Percentiles rank a stretch among this genome's conserved stretches.
These are phyloP conservation scores for Boletus subparvulus DNA, from an alignment of 768 basidiomycete species.

Conservation along the genomic window DNA sequence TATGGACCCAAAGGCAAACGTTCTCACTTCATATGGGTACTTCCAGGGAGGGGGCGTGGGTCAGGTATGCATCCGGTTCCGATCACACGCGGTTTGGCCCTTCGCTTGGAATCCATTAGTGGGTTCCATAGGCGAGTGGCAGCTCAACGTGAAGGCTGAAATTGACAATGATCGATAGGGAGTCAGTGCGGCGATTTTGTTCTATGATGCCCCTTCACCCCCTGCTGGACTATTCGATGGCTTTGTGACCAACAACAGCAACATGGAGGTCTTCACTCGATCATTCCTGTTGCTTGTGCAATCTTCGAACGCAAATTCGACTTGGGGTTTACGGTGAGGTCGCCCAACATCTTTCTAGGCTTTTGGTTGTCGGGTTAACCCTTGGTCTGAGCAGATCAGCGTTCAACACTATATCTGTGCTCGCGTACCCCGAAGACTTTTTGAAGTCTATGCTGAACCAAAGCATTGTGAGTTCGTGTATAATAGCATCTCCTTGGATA, in stretches of 20 bases:
- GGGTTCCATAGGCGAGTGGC: too few species aligned
- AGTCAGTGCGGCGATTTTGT: slow-evolving; percentile 39
- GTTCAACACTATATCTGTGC: slow-evolving; percentile 28
- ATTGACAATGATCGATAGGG: slow-evolving; percentile 9
- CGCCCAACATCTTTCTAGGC: background rate
- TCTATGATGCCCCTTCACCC: slow-evolving; percentile 51
- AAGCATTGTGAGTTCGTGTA: slow-evolving; percentile 13
- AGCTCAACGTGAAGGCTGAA: background rate
- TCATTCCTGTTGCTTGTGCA: slow-evolving; percentile 27
- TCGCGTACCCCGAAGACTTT: slow-evolving; percentile 18
- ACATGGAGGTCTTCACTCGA: slow-evolving; percentile 17
- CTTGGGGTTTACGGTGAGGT: slow-evolving; percentile 25
- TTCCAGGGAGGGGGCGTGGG: slow-evolving; percentile 30
- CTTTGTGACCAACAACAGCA: slow-evolving; percentile 26
- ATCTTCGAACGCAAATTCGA: slow-evolving; percentile 17
- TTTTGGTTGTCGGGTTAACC: background rate
- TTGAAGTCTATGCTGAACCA: slow-evolving; percentile 19
- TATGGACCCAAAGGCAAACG: slow-evolving; percentile 26
- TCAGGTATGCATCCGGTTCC: slow-evolving; percentile 29
- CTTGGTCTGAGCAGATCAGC: slow-evolving; percentile 14
- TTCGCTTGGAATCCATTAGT: background rate
- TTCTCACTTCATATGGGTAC: slow-evolving; percentile 44
- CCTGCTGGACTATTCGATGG: slow-evolving; percentile 28
- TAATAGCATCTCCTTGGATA: background rate
- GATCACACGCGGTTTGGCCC: slow-evolving; percentile 1